phyloP scores from a whole-genome alignment of 1,139 yeast genomes.

The Candida buenavistaensis region DNA sequence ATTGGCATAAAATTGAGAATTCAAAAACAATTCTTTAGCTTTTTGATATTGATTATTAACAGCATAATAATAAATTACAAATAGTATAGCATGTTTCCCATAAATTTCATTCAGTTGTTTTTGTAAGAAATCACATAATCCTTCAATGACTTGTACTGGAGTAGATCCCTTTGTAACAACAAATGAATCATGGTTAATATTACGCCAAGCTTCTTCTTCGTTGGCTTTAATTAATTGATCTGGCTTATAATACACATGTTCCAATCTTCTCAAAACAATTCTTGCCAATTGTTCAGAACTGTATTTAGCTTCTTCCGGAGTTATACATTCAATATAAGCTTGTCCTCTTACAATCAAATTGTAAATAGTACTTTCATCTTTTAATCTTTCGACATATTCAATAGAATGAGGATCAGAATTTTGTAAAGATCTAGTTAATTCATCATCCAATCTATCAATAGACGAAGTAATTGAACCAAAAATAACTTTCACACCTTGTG shows the following conservation, averaged over 20 bases:
- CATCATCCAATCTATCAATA: conserved; percentile 94
- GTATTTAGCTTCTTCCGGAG: conserved; percentile 45
- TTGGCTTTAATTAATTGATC: conserved; percentile 65
- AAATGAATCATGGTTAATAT: conserved; percentile 33
- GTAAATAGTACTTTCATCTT: conserved; percentile 82
- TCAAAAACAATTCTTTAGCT: conserved; percentile 86
- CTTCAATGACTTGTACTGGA: conserved; percentile 55
- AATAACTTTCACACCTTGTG: conserved; percentile 66
- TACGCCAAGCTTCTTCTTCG: conserved; percentile 73
- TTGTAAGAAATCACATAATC: conserved; percentile 64
- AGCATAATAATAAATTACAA: conserved; percentile 88
- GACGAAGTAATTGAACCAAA: conserved; percentile 84
- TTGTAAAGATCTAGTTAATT: conserved; percentile 83
- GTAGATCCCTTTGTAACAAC: conserved; percentile 32
- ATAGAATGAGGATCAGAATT: conserved; percentile 92
- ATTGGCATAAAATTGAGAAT: conserved; percentile 79
- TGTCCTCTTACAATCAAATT: conserved; percentile 80
- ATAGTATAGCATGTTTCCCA: conserved; percentile 81
- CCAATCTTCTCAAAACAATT: conserved; percentile 80
- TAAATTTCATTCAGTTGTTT: conserved; percentile 66
- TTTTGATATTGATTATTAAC: conserved; percentile 77
- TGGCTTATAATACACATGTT: conserved; percentile 93
- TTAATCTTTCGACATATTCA: conserved; percentile 87
- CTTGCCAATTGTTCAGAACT: conserved; percentile 69
- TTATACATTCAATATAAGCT: conserved; percentile 71